Conservation (phyloP, 2,329 filamentous ascomycete species). For the Fonsecaea monophora region DNA sequence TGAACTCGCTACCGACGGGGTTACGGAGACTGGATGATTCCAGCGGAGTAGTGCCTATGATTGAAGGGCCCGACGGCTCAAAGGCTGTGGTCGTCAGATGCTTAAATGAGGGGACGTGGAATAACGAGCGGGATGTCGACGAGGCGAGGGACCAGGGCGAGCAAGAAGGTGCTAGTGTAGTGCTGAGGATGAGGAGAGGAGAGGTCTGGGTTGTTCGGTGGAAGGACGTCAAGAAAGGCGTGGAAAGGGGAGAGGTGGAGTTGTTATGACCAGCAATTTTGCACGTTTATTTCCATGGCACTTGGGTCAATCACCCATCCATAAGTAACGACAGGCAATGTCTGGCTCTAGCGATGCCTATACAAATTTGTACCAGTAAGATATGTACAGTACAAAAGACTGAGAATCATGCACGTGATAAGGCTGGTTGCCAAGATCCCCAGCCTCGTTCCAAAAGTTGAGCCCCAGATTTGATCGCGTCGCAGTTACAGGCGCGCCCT, state of each 20-base stretch:
- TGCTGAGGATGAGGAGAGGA: slow-evolving; percentile 58
- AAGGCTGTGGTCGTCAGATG: slow-evolving; percentile 81
- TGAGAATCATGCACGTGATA: background rate
- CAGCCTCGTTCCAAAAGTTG: background rate
- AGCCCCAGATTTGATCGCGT: background rate
- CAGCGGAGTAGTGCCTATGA: slow-evolving; percentile 83
- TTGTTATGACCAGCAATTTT: slow-evolving; percentile 44
- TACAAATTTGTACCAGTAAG: background rate
- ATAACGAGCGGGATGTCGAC: slow-evolving; percentile 35
- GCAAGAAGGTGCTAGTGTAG: slow-evolving; percentile 40
- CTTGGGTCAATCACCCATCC: background rate
- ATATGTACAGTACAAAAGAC: background rate
- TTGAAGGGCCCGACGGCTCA: slow-evolving; percentile 83
- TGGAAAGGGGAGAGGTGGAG: slow-evolving; percentile 53
- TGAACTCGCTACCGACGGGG: slow-evolving; percentile 77
- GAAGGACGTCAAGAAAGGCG: slow-evolving; percentile 71
- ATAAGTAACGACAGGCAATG: background rate
- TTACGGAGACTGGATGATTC: slow-evolving; percentile 90
- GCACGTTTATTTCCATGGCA: background rate
- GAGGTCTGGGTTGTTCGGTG: slow-evolving; percentile 74
- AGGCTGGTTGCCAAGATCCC: background rate
- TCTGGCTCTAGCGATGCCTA: background rate
- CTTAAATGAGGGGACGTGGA: slow-evolving; percentile 44
- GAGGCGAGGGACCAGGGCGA: slow-evolving; percentile 22
- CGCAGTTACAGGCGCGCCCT: slow-evolving; percentile 1